A percentile compares a stretch with the other conserved stretches of the same genome.
Evolutionary conservation across 2,329 filamentous ascomycete species (phyloP).

Genomic region (Remersonia thermophila): DNA sequence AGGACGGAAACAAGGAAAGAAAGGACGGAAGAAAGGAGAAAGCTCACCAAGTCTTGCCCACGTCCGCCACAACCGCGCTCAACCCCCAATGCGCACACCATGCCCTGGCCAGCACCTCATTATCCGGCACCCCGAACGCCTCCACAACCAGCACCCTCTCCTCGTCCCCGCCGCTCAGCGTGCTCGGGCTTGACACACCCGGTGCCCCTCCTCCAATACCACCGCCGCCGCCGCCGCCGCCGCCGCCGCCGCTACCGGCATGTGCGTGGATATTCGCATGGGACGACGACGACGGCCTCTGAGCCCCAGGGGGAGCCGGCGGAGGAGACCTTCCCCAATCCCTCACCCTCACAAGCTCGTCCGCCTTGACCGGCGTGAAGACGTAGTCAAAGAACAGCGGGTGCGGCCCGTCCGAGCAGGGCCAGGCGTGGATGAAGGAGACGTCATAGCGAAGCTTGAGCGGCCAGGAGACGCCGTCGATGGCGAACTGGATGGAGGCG

Average conservation of each 20-base stretch:
- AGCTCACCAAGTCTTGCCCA: slow-evolving; percentile 51
- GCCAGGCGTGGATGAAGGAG: slow-evolving; percentile 53
- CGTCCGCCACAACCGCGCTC: slow-evolving; percentile 56
- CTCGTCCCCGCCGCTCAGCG: slow-evolving; percentile 28
- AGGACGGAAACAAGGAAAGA: slow-evolving; percentile 1
- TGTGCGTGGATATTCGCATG: slow-evolving; percentile 1
- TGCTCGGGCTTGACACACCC: slow-evolving; percentile 12
- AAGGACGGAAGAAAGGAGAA: slow-evolving; percentile 2
- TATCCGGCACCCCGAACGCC: slow-evolving; percentile 60
- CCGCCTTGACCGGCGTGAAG: slow-evolving; percentile 45
- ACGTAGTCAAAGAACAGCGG: slow-evolving; percentile 62
- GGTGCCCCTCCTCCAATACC: slow-evolving; percentile 1
- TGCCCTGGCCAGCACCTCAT: slow-evolving; percentile 62
- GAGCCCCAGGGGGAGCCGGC: background rate
- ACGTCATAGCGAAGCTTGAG: slow-evolving; percentile 52
- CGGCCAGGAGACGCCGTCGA: slow-evolving; percentile 51
- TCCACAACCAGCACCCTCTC: slow-evolving; percentile 61
- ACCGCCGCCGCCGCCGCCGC: slow-evolving; percentile 2
- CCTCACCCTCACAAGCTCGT: slow-evolving; percentile 51
- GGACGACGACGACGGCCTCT: slow-evolving; percentile 10
- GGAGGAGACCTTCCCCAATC: slow-evolving; percentile 41
- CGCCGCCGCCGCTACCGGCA: slow-evolving; percentile 1
- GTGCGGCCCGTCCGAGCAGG: slow-evolving; percentile 51
- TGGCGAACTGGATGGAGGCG: slow-evolving; percentile 50
- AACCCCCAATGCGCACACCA: slow-evolving; percentile 70